These are phyloP conservation scores for Rosellinia necatrix DNA, from an alignment of 2,329 filamentous ascomycete genomes.

Conservation along the genomic window DNA sequence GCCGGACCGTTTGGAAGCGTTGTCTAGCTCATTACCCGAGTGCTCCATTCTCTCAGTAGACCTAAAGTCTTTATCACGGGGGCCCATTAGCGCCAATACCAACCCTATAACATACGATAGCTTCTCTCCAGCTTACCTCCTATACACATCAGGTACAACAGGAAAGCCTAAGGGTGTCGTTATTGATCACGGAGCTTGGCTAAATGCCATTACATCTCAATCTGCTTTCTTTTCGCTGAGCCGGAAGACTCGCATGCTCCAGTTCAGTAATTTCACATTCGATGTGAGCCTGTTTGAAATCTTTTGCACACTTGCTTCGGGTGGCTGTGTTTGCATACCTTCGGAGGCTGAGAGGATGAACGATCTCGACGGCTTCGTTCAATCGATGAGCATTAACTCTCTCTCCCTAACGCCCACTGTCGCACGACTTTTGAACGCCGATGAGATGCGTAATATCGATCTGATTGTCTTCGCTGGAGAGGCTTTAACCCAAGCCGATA, in stretches of 20 bases:
- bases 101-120: too few relatives aligned
- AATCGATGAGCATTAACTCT: not conserved
- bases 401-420: not conserved
- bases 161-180: conserved; percentile 1
- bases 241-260: not conserved
- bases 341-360: not conserved
- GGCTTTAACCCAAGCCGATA: not conserved
- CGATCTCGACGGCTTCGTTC: not conserved
- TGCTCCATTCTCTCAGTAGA: too few relatives aligned
- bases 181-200: not conserved
- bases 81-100: too few relatives aligned
- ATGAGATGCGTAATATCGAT: not conserved
- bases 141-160: not conserved
- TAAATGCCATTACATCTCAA: not conserved
- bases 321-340: not conserved
- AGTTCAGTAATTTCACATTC: not conserved
- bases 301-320: not conserved
- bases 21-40: too few relatives aligned
- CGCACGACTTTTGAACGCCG: too few relatives aligned
- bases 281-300: not conserved
- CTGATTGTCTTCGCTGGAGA: not conserved
- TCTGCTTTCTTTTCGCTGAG: not conserved
- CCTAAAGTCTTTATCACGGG: too few relatives aligned
- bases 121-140: too few relatives aligned
- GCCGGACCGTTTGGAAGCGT: too few relatives aligned